Conservation (phyloP, 805 yeast species). For the Candida ponderosae region DNA sequence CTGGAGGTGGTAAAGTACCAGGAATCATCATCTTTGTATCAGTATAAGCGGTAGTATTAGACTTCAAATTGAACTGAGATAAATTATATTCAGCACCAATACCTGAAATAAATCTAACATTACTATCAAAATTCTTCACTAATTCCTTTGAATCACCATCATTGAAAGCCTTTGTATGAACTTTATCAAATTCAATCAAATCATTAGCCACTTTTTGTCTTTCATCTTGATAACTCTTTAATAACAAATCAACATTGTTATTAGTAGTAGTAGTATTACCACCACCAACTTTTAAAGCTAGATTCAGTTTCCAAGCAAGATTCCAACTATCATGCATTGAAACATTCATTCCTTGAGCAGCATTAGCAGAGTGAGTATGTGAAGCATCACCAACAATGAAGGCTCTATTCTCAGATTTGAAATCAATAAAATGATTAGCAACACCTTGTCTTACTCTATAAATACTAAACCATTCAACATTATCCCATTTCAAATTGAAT, state of each 20-base stretch:
- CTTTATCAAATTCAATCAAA: slow-evolving; percentile 23
- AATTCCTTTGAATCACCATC: slow-evolving; percentile 4
- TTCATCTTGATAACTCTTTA: slow-evolving; percentile 25
- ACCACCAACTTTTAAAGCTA: slow-evolving; percentile 1
- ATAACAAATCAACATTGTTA: slow-evolving; percentile 11
- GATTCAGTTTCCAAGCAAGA: slow-evolving; percentile 14
- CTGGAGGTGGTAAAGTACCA: slow-evolving; percentile 9
- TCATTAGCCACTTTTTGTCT: slow-evolving; percentile 23
- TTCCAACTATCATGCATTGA: slow-evolving; percentile 19
- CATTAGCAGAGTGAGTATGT: slow-evolving; percentile 19
- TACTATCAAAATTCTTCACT: slow-evolving; percentile 8
- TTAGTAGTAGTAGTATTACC: slow-evolving; percentile 4
- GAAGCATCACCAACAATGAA: slow-evolving; percentile 18
- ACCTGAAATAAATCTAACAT: slow-evolving; percentile 15
- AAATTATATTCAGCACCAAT: slow-evolving; percentile 12
- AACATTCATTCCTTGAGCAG: slow-evolving; percentile 21
- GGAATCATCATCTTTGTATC: too few relatives aligned
- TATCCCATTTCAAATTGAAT: slow-evolving; percentile 18
- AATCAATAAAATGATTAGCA: slow-evolving; percentile 12
- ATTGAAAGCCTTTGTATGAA: slow-evolving; percentile 1
- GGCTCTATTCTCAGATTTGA: slow-evolving; percentile 7
- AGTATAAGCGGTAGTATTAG: not conserved
- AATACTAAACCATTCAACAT: slow-evolving; percentile 24
- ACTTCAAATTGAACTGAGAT: not conserved
- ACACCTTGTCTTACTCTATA: slow-evolving; percentile 27